Percentiles rank a stretch among this genome's conserved stretches.
Evolutionary conservation across 2,329 filamentous ascomycete genomes (phyloP).

Genomic region (Colletotrichum truncatum): DNA sequence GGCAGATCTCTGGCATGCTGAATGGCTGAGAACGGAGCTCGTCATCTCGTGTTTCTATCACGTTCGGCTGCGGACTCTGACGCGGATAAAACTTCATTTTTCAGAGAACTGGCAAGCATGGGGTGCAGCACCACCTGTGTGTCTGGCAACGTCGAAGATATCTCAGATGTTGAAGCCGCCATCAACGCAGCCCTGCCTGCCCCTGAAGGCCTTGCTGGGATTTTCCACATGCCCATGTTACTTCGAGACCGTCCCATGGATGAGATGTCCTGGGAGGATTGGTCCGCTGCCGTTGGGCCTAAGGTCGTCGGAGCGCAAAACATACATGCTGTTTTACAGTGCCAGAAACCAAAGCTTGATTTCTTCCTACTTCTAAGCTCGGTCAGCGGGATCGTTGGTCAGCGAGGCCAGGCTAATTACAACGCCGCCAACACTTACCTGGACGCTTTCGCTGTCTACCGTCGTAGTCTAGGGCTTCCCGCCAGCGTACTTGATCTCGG

Average conservation of each 20-base stretch:
- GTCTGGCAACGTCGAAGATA: conserved; percentile 38
- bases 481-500: conserved; percentile 50
- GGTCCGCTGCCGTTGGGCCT: not conserved
- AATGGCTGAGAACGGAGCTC: conserved; percentile 58
- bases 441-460: conserved; percentile 40
- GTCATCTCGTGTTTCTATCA: conserved; percentile 57
- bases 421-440: conserved; percentile 43
- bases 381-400: conserved; percentile 40
- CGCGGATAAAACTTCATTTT: not conserved
- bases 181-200: conserved; percentile 9
- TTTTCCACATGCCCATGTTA: conserved; percentile 48
- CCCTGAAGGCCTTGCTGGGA: conserved; percentile 40
- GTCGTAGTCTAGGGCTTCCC: conserved; percentile 40
- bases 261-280: conserved; percentile 1
- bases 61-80: conserved; percentile 44
- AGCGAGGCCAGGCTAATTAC: conserved; percentile 45
- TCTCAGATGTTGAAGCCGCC: conserved; percentile 32
- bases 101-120: conserved; percentile 29
- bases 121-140: not conserved
- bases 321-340: not conserved
- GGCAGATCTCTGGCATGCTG: conserved; percentile 58
- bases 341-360: conserved; percentile 35
- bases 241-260: conserved; percentile 8
- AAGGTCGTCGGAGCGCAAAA: conserved; percentile 6
- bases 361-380: conserved; percentile 49